Base-by-base conservation (phyloP, 1,284 basidiomycete genomes). In the Cutaneotrichosporon mucoides region DNA sequence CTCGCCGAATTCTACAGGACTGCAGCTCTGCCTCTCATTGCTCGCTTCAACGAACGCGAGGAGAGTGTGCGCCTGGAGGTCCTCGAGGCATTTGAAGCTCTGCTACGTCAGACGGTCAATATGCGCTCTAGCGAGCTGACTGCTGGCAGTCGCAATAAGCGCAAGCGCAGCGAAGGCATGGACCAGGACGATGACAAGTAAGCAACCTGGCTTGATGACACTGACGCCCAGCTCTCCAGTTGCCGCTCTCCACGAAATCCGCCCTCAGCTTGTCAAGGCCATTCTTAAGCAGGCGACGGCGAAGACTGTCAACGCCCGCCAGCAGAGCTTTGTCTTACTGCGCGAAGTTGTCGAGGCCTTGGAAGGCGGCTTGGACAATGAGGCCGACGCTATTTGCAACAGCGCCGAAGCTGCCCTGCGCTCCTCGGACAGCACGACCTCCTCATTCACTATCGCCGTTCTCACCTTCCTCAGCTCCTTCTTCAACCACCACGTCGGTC, bases 1-100 rank as follows among this genome's bases (percentile, higher is more conserved):
- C 82, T 97, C 4, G 78, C 82, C 5, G 82, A 86, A 1, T 83
- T 96, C 53, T 95, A 91, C 80, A 86, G 86, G 71, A 85, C 85
- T 5, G 86, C 97, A 5, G 90, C 92, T 0, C 92, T 92, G 0
- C 83, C 90, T 5, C 83, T 99, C 47, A 90, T 96, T 56, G 86
- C 89, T 8, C 86, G 94, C 36, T 95, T 99, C 70, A 87, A 85
- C 41, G 96, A 99, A 76, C 88, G 96, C 42, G 96, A 99, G 78
- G 90, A 93, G 70, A 95, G 90, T 12, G 96, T 99, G 15, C 85
- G 90, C n/a, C 80, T 96, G 15, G 95, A 99, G 76, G 83, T 98
- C 7, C 92, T 95, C 85, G 81, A 87, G 0, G 89, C 95, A 0
- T 95, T 95, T 70, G 84, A 85, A 33, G 79, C 84, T 0, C 82